Base-by-base conservation (phyloP, 768 basidiomycete genomes). In the Tulasnella sp. region DNA sequence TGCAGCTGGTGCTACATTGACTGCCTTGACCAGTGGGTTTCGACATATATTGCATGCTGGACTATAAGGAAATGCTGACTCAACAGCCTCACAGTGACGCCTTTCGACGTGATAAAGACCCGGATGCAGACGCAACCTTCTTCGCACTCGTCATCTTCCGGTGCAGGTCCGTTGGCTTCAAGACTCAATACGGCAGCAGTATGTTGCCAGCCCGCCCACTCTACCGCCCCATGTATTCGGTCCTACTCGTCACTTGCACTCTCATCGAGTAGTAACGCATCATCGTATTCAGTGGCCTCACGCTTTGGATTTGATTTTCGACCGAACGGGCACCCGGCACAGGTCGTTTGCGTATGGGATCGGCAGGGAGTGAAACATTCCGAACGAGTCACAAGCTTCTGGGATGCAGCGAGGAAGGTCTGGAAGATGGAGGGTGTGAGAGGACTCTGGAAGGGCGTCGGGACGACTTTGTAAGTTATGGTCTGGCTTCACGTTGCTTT, bases 71-170 rank as follows among this genome's bases (percentile, higher is more conserved):
- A 4, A 25, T 49, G 43, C 30, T 38, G 21, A 49, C 38, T 15
- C 27, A 19, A 1, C 29, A n/a, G 30, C 38, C 5, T 31, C 42
- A 27, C 68, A 98, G 94, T 99, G 96, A 98, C 94, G 2, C 96
- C 96, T 2, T 99, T 99, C 70, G 96, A 99, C 72, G 92, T 99
- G 56, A 79, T 98, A 65, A 98, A 98, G 71, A 98, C 94, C 11
- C 82, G 96, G 27, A 74, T 99, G 17, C 96, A 99, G 70, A 98
- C 96, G 0, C 92, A 88, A 69, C 84, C 84, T n/a, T 53, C 63
- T 21, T 41, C n/a, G 25, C 29, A 12, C 41, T 58, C 21, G 15
- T 49, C 45, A 12, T 25, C 53, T 31, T 25, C 50, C 62, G n/a
- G 63, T 56, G 43, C 60, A 43, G 25, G 31, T 65, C 58, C 60